Base-by-base conservation (phyloP, 768 basidiomycete genomes). In the Mycena kentingensis region DNA sequence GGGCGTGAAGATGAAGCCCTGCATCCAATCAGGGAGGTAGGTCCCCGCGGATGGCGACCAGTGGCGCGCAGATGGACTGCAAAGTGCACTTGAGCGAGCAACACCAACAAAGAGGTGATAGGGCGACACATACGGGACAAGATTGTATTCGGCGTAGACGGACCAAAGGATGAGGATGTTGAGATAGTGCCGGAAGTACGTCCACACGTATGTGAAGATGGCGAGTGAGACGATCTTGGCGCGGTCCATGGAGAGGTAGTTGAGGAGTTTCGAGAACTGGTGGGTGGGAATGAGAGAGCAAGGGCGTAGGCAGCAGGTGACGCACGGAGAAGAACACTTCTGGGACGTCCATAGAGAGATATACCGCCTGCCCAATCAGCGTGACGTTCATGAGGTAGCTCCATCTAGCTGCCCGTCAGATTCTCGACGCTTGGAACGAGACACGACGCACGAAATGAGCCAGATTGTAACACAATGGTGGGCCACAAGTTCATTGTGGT, bases 401-500 rank as follows among this genome's bases (percentile, higher is more conserved):
- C 88, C 90, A 90, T 24, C 90, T 93, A 63, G 16, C 22, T 6
- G 12, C n/a, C n/a, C 29, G 21, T 7, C 21, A 19, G 49, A 55
- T 31, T 32, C 24, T 38, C 32, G 54, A 28, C 15, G 2, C 27
- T 41, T 35, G 52, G 4, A 38, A 46, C 2, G 10, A 50, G 21
- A 35, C 26, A 31, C 52, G 31, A 65, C 77, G 37, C 71, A 97
- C 84, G 90, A 85, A 35, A 98, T 81, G 19, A 98, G 79, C 91
- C 93, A 99, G 8, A 98, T 76, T 0, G 96, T 98, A 45, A 98
- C 92, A 36, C 93, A 61, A 66, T 99, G 96, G 67, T 99, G 96
- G 0, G 79, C 79, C 12, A 97, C 81, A 11, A 98, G 83, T 68
- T 98, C 96, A 15, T 66, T 62, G 67, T 88, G 93, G 67, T 99